Base-by-base conservation (phyloP, 306 rosid genomes). In the Sphenostylis stenocarpa region DNA sequence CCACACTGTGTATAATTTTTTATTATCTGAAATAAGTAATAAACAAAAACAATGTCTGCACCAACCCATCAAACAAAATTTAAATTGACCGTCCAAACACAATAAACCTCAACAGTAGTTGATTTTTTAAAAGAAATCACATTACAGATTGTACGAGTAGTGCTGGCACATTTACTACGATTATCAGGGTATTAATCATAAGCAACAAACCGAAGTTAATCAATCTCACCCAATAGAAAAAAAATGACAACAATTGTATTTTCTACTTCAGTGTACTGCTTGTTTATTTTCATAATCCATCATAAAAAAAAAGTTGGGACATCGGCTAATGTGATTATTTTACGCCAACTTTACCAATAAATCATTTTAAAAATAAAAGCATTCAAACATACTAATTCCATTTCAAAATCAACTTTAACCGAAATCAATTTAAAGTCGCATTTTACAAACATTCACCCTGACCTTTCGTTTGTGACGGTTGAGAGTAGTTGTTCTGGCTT, bases 401-500 rank as follows among this genome's bases (percentile, higher is more conserved):
- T 24, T 53, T 24, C 0, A 26, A 57, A 57, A 28, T 26, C 19
- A 26, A 14, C 9, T 19, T 52, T 9, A 38, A 38, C 3, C 13
- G 43, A 38, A 38, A 8, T 9, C 43, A 38, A 8, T 9, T 38
- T 38, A 10, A 7, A 8, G 9, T n/a, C 10, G 12, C 17, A 17
- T 12, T 56, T 11, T 56, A 23, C 38, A 13, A 14, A 14, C 1
- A 2, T 4, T 6, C 2, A 5, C 17, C 38, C 33, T 62, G n/a
- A 76, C 80, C 80, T 64, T 76, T 65, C 0, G 12, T 65, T 34
- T 20, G 72, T 14, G 56, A 34, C 45, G 15, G 7, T 36, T 63
- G 69, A 21, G 58, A 17, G 60, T n/a, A 8, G 70, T 13, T 60
- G 16, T 19, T 43, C n/a, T 17, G 73, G 57, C 36, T 17, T 36